phyloP scores from a whole-genome alignment of 768 basidiomycete genomes.

The Boletus coccyginus region DNA sequence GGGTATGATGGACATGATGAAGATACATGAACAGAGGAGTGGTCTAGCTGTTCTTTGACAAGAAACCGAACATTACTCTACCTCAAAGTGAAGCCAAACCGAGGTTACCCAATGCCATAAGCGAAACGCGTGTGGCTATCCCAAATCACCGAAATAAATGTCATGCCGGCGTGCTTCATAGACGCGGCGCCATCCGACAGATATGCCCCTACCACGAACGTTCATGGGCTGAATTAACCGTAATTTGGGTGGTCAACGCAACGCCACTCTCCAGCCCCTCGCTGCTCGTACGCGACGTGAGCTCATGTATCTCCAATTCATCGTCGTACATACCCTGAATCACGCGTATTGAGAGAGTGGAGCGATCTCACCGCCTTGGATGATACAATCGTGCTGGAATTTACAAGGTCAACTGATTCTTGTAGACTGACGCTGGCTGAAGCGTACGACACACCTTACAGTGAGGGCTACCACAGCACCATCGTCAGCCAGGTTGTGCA shows the following conservation, averaged over 20 bases:
- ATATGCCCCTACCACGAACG: not conserved
- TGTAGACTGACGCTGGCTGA: not conserved
- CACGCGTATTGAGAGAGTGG: not conserved
- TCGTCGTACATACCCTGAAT: not conserved
- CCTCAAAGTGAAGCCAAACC: no score
- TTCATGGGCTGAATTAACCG: not conserved
- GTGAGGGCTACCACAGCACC: constrained; percentile 1
- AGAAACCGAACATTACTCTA: not conserved
- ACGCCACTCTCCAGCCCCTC: not conserved
- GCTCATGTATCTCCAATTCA: not conserved
- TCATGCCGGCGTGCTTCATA: not conserved
- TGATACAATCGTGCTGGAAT: constrained; percentile 6
- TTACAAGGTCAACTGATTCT: not conserved
- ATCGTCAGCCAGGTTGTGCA: not conserved
- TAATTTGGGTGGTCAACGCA: constrained; percentile 12
- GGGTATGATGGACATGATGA: no score
- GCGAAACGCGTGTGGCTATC: not conserved
- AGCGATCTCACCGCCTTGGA: constrained; percentile 14
- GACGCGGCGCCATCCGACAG: no score
- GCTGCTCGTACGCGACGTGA: constrained; percentile 6
- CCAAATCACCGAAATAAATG: not conserved
- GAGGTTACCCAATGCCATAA: not conserved
- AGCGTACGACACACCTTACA: constrained; percentile 4
- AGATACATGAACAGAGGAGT: not conserved
- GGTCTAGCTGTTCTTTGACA: not conserved